Conservation (phyloP, 495 filamentous ascomycete species). For the Penicillium ochrochloron region DNA sequence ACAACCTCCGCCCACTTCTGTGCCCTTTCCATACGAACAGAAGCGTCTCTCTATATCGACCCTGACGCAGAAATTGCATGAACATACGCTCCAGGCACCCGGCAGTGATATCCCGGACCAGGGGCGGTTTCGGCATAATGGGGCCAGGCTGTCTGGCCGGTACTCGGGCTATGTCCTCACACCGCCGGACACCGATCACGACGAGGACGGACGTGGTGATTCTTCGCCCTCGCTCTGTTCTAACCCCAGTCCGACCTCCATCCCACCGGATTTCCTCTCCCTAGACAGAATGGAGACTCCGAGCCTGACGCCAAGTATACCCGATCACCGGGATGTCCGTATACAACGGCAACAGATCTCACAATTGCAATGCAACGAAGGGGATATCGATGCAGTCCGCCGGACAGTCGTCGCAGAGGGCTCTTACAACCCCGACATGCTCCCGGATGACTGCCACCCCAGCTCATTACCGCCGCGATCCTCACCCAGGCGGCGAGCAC, state of each 20-base stretch:
- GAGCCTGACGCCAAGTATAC: constrained; percentile 11
- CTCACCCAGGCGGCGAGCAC: constrained; percentile 37
- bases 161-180: constrained; percentile 46
- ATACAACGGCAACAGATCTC: constrained; percentile 50
- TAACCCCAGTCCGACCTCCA: constrained; percentile 43
- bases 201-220: constrained; percentile 41
- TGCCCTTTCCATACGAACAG: constrained; percentile 47
- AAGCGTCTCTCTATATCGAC: constrained; percentile 51
- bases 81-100: constrained; percentile 45
- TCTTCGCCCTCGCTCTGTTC: constrained; percentile 39
- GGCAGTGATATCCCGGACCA: constrained; percentile 14
- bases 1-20: constrained; percentile 48
- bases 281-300: constrained; percentile 18
- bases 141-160: constrained; percentile 10
- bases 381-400: constrained; percentile 44
- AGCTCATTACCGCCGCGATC: constrained; percentile 46
- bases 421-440: constrained; percentile 14
- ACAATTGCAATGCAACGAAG: constrained; percentile 45
- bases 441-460: constrained; percentile 48
- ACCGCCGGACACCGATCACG: constrained; percentile 50
- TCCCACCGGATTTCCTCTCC: constrained; percentile 30
- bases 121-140: constrained; percentile 14
- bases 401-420: constrained; percentile 37
- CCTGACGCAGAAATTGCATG: constrained; percentile 51
- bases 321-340: constrained; percentile 35